A percentile compares a stretch with the other conserved stretches of the same genome.
phyloP scores from a whole-genome alignment of 1,284 basidiomycete genomes.

The Ceratobasidium sp. region DNA sequence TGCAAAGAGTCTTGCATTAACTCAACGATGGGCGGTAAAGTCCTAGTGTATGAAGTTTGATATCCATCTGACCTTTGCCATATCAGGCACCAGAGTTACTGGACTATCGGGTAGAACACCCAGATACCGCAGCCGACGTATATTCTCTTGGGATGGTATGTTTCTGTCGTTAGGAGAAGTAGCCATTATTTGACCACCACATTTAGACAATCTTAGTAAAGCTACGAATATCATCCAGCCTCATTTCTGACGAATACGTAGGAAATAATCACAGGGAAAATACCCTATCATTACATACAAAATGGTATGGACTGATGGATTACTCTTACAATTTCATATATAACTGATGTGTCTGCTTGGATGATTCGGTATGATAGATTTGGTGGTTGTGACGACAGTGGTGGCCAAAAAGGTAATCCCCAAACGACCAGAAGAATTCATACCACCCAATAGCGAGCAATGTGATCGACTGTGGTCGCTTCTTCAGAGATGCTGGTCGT shows the following conservation, averaged over 20 bases:
- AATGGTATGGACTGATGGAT: neutral
- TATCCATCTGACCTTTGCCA: neutral
- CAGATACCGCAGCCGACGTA: neutral
- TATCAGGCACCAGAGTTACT: neutral
- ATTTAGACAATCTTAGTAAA: slow-evolving; percentile 3
- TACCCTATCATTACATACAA: neutral
- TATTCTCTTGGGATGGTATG: slow-evolving; percentile 18
- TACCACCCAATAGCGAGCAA: neutral
- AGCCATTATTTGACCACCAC: neutral
- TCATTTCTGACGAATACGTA: neutral
- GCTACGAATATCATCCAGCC: neutral
- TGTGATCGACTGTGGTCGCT: neutral
- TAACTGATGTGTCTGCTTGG: too few relatives aligned
- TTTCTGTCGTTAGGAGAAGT: neutral
- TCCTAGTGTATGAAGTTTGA: neutral
- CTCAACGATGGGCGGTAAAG: neutral
- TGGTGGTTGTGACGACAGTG: neutral
- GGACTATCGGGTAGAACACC: neutral
- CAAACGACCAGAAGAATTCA: neutral
- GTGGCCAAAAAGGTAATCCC: neutral
- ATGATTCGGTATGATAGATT: too few relatives aligned
- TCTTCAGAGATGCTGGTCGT: neutral
- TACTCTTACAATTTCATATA: too few relatives aligned
- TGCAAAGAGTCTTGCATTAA: too few relatives aligned
- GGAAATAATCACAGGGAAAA: slow-evolving; percentile 7